These are phyloP conservation scores for Isochrysis galbana DNA, from an alignment of 78 protist genomes.

Conservation along the genomic window DNA sequence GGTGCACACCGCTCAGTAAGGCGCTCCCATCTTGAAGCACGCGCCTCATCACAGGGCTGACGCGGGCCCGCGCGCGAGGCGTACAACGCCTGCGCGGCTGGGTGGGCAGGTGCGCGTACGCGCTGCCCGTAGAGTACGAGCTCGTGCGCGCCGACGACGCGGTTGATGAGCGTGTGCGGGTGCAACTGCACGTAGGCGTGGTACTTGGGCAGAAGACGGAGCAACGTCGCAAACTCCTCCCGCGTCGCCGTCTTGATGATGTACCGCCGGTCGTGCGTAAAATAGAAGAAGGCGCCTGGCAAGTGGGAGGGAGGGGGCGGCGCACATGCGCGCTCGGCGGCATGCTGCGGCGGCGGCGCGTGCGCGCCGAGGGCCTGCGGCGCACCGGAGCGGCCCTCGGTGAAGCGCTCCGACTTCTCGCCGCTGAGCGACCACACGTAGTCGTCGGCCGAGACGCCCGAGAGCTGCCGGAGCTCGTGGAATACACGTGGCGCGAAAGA, in stretches of 20 bases:
- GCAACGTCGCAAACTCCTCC: background rate
- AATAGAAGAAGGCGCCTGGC: constrained; percentile 26
- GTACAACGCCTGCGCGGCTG: background rate
- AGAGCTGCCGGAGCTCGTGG: background rate
- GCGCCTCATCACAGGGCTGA: no score
- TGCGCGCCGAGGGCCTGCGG: no score
- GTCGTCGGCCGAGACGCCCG: background rate
- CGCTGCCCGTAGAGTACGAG: background rate
- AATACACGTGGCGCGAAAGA: background rate
- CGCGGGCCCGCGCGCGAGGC: no score
- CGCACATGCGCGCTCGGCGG: no score
- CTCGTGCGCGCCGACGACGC: constrained; percentile 27
- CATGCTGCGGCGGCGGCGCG: no score
- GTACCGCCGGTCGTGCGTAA: constrained; percentile 34
- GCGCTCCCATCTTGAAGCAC: no score
- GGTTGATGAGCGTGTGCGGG: background rate
- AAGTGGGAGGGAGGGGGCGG: no score
- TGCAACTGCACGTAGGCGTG: background rate
- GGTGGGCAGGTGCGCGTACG: background rate
- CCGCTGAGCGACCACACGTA: background rate
- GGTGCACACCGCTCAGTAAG: no score
- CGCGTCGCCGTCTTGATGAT: constrained; percentile 32
- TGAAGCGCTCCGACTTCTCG: background rate
- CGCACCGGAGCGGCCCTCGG: constrained; percentile 49
- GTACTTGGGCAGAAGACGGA: background rate